phyloP scores from a whole-genome alignment of 345 rosid species.

The Gossypium anomalum region DNA sequence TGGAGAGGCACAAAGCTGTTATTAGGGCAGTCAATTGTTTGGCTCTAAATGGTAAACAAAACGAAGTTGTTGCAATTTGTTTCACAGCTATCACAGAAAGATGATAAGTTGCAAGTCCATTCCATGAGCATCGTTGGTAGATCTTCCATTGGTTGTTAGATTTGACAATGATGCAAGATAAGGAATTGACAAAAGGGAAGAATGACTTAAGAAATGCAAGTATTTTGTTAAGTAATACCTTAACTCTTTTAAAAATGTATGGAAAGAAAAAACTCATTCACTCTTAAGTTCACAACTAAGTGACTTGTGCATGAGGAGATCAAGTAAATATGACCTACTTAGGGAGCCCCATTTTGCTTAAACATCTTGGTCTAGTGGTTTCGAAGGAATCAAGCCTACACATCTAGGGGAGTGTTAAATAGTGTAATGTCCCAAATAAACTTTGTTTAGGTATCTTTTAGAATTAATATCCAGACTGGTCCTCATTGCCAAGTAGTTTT shows the following conservation, averaged over 20 bases:
- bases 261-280: neutral
- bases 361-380: neutral
- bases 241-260: neutral
- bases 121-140: neutral
- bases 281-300: neutral
- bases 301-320: neutral
- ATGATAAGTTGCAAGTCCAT: neutral
- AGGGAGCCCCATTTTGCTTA: neutral
- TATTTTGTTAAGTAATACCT: neutral
- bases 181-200: neutral
- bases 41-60: neutral
- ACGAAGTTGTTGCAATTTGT: neutral
- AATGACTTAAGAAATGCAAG: neutral
- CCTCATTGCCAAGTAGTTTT: neutral
- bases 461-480: neutral
- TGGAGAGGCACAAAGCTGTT: neutral
- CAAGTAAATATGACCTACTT: neutral
- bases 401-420: neutral
- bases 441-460: neutral
- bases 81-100: neutral
- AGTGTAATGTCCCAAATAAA: constrained; percentile 1
- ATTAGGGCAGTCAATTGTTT: neutral
- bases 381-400: neutral
- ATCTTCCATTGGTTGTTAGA: neutral
- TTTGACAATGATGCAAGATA: neutral